These are phyloP conservation scores for Saccharum hybrid DNA, from an alignment of 202 grass and related monocot species.

Conservation along the genomic window DNA sequence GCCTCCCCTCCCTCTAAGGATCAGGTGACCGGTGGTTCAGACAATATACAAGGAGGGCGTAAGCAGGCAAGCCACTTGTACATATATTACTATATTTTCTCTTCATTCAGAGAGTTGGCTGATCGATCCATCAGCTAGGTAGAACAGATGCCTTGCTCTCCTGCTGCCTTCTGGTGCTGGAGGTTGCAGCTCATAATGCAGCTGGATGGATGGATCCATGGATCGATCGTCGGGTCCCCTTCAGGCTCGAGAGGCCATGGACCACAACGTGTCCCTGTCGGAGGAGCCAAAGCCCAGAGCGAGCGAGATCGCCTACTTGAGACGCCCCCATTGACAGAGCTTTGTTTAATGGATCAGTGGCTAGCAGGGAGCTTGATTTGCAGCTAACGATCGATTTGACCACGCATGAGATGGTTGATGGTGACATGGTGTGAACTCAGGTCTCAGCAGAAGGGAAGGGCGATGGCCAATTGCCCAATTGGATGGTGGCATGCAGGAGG, in stretches of 20 bases:
- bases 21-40: slow-evolving; percentile 38
- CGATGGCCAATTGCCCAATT: slow-evolving; percentile 18
- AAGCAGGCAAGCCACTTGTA: slow-evolving; percentile 28
- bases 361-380: slow-evolving; percentile 12
- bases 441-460: background rate
- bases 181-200: slow-evolving; percentile 44
- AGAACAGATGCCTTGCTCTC: slow-evolving; percentile 42
- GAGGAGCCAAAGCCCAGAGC: slow-evolving; percentile 30
- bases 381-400: slow-evolving; percentile 32
- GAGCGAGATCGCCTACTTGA: slow-evolving; percentile 20
- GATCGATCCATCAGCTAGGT: slow-evolving; percentile 25
- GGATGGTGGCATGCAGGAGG: slow-evolving; percentile 34
- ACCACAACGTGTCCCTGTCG: slow-evolving; percentile 69
- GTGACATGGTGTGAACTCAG: slow-evolving; percentile 4
- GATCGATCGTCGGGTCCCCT: slow-evolving; percentile 31
- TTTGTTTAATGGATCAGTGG: slow-evolving; percentile 36
- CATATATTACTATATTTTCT: background rate
- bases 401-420: slow-evolving; percentile 5
- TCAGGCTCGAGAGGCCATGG: slow-evolving; percentile 33
- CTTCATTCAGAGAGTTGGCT: background rate
- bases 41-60: slow-evolving; percentile 4
- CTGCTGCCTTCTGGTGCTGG: slow-evolving; percentile 45
- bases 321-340: slow-evolving; percentile 42
- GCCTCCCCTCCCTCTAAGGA: background rate
- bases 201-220: slow-evolving; percentile 24